Conservation (phyloP, 1,139 yeast species). For the Kurtzmaniella natalensis region DNA sequence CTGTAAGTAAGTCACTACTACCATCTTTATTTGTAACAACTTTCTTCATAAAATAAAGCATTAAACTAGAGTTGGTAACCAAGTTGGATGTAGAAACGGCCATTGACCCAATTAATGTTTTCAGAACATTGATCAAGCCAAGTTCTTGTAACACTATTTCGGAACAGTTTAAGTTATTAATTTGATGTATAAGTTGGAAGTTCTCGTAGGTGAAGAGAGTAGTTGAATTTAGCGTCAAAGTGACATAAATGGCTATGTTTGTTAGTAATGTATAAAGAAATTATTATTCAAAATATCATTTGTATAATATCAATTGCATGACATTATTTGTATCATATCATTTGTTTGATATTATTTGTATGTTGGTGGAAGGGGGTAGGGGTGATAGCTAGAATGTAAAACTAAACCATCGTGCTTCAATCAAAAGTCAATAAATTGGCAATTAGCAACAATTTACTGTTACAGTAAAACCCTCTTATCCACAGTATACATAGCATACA, state of each 20-base stretch:
- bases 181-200: conserved; percentile 31
- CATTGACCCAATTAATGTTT: conserved; percentile 41
- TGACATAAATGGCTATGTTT: conserved; percentile 39
- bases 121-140: conserved; percentile 48
- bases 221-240: conserved; percentile 51
- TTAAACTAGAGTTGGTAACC: conserved; percentile 30
- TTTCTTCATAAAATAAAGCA: conserved; percentile 49
- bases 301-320: no score
- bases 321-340: no score
- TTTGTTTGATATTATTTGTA: no score
- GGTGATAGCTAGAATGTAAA: no score
- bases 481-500: no score
- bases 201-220: conserved; percentile 55
- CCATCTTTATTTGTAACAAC: conserved; percentile 38
- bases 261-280: no score
- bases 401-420: no score
- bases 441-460: no score
- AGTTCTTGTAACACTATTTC: conserved; percentile 53
- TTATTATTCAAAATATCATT: no score
- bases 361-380: no score
- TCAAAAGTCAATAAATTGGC: no score
- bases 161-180: conserved; percentile 45
- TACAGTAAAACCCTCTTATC: no score
- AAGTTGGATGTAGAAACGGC: conserved; percentile 26
- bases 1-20: conserved; percentile 47